Evolutionary conservation across 2,329 filamentous ascomycete species (phyloP).

Genomic region (Scopulariopsis brevicaulis): DNA sequence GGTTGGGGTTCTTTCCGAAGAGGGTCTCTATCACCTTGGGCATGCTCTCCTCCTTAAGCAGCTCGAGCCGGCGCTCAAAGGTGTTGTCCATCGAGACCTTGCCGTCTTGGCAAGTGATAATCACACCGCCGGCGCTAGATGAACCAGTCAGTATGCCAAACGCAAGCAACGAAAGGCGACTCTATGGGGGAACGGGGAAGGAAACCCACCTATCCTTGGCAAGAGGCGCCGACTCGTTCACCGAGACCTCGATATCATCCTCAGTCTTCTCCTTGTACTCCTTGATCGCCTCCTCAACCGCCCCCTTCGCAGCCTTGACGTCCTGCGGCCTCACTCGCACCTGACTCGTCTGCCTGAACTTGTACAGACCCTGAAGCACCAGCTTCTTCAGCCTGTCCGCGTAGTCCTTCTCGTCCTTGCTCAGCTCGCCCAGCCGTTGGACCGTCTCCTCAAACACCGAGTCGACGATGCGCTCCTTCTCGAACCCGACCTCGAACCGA

Average conservation of each 20-base stretch:
- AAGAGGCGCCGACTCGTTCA: constrained; percentile 71
- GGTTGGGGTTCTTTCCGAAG: constrained; percentile 91
- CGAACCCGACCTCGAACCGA: constrained; percentile 74
- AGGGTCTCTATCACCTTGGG: constrained; percentile 76
- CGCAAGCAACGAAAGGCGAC: background rate
- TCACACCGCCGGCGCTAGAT: constrained; percentile 68
- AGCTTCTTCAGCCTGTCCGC: constrained; percentile 65
- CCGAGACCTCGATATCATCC: constrained; percentile 54
- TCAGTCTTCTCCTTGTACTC: constrained; percentile 75
- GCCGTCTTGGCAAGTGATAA: constrained; percentile 69
- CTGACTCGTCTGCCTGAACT: constrained; percentile 60
- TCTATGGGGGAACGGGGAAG: background rate
- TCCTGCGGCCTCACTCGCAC: constrained; percentile 74
- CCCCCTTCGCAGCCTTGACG: constrained; percentile 62
- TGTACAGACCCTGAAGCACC: constrained; percentile 83
- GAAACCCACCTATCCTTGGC: constrained; percentile 70
- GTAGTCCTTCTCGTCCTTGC: constrained; percentile 65
- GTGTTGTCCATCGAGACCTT: constrained; percentile 99
- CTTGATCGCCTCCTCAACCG: constrained; percentile 61
- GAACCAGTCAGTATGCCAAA: background rate
- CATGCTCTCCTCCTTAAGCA: constrained; percentile 76
- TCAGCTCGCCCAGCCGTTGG: constrained; percentile 53
- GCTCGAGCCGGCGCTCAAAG: constrained; percentile 77
- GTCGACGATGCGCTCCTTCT: constrained; percentile 85
- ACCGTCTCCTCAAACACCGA: constrained; percentile 74